phyloP scores from a whole-genome alignment of 2,329 filamentous ascomycete genomes.

The Colletotrichum chrysophilum region DNA sequence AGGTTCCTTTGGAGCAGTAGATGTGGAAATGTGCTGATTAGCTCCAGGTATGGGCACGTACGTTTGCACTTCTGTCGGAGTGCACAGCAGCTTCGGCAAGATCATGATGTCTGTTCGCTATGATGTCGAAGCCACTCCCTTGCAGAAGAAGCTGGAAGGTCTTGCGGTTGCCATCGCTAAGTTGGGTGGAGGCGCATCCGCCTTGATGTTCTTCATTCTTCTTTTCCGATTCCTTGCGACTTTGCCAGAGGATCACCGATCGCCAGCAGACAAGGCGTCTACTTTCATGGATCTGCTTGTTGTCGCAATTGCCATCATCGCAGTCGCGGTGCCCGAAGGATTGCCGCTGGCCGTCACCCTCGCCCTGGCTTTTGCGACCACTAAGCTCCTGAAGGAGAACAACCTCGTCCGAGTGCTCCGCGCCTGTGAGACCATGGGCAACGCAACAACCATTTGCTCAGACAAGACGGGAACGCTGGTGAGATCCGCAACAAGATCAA shows the following conservation, averaged over 20 bases:
- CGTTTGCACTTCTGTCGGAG: constrained; percentile 59
- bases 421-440: constrained; percentile 76
- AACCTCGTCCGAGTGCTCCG: constrained; percentile 71
- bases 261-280: constrained; percentile 60
- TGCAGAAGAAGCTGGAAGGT: constrained; percentile 57
- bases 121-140: constrained; percentile 56
- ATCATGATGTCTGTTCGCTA: constrained; percentile 61
- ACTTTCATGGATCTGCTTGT: constrained; percentile 70
- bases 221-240: constrained; percentile 77
- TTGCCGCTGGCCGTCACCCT: constrained; percentile 71
- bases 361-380: constrained; percentile 72
- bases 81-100: constrained; percentile 58
- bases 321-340: constrained; percentile 72
- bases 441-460: constrained; percentile 77
- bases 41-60: constrained; percentile 48
- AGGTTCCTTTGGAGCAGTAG: background rate
- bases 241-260: constrained; percentile 56
- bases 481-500: background rate
- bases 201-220: constrained; percentile 78
- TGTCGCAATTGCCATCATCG: constrained; percentile 69
- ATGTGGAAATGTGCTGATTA: background rate
- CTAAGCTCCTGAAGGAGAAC: constrained; percentile 73
- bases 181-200: constrained; percentile 67
- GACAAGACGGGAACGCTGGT: constrained; percentile 72
- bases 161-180: constrained; percentile 49